Conservation (phyloP, 78 protist species). For the Acrasis kona region DNA sequence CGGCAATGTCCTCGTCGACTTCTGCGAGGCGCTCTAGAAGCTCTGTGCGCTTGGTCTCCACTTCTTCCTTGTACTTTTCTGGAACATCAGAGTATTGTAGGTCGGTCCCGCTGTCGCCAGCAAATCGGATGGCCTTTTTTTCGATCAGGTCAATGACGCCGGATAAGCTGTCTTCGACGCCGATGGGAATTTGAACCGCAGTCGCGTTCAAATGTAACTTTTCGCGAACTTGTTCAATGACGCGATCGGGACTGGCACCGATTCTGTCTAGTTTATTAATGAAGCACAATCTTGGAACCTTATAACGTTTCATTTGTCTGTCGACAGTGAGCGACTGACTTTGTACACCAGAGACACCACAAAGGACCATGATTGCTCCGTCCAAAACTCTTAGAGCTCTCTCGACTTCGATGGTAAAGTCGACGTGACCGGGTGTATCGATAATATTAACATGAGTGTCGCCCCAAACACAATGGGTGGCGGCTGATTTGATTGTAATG, state of each 20-base stretch:
- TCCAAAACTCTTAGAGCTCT: conserved; percentile 81
- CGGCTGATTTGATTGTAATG: conserved; percentile 94
- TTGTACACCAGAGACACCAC: conserved; percentile 91
- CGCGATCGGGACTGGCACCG: conserved; percentile 23
- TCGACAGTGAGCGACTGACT: conserved; percentile 21
- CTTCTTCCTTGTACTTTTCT: not conserved
- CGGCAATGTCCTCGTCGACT: conserved; percentile 58
- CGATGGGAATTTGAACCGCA: conserved; percentile 68
- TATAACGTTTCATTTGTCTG: conserved; percentile 72
- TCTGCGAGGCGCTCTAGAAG: conserved; percentile 46
- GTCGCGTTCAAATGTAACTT: conserved; percentile 78
- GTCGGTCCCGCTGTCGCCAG: conserved; percentile 30
- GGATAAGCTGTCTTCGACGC: conserved; percentile 41
- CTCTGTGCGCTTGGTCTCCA: not conserved
- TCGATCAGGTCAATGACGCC: conserved; percentile 79
- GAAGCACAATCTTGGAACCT: conserved; percentile 84
- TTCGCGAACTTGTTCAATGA: conserved; percentile 31
- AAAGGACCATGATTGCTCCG: conserved; percentile 85
- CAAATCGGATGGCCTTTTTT: conserved; percentile 41
- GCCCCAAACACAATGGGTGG: conserved; percentile 84
- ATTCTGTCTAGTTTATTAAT: conserved; percentile 89
- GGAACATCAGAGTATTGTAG: conserved; percentile 22
- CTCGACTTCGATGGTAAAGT: conserved; percentile 96
- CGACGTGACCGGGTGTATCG: conserved; percentile 98
- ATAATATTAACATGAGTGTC: conserved; percentile 82